A percentile compares a stretch with the other conserved stretches of the same genome.
These are phyloP conservation scores for Vigna reflexopilosa DNA, from an alignment of 306 rosid genomes.

Conservation along the genomic window DNA sequence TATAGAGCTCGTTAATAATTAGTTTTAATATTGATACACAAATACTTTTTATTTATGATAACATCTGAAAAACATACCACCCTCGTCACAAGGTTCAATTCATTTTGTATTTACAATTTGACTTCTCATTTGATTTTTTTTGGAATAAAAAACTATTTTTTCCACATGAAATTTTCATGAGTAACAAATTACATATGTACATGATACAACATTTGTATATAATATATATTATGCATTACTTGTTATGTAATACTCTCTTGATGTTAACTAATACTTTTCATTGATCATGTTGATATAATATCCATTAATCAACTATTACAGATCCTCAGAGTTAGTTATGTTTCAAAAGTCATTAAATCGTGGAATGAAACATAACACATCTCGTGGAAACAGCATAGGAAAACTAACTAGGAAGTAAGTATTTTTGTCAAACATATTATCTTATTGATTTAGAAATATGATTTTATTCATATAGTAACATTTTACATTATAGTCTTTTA, in stretches of 20 bases:
- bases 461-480: neutral
- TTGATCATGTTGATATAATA: neutral
- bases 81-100: neutral
- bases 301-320: constrained; percentile 23
- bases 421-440: constrained; percentile 5
- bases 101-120: neutral
- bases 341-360: constrained; percentile 39
- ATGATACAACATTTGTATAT: neutral
- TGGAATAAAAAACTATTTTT: neutral
- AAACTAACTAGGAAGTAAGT: constrained; percentile 72
- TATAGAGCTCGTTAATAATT: neutral
- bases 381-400: constrained; percentile 58
- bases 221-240: neutral
- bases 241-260: neutral
- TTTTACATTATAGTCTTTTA: neutral
- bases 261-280: neutral
- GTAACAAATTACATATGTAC: neutral
- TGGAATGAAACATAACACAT: constrained; percentile 51
- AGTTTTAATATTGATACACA: neutral
- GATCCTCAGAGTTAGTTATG: constrained; percentile 46
- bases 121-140: neutral
- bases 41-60: neutral
- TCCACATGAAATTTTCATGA: neutral
- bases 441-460: neutral
- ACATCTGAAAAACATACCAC: too few relatives aligned